Base-by-base conservation (phyloP, 257 asterid species). In the Galeopsis tetrahit region DNA sequence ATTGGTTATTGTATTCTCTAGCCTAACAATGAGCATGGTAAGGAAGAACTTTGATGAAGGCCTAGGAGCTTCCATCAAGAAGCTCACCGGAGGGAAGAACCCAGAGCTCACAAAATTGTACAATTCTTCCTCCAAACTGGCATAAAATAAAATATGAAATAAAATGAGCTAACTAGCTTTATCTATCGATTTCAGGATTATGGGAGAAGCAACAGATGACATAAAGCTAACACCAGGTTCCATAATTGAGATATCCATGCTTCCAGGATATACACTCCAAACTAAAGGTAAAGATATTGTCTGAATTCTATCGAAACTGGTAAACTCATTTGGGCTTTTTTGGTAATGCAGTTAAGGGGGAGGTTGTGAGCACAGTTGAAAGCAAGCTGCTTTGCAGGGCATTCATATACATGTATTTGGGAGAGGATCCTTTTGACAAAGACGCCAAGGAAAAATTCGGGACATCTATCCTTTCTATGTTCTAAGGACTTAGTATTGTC, bases 311-410 rank as follows among this genome's bases (percentile, higher is more conserved):
- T 71, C 48, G 17, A 8, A 32, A 43, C 63, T 2, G 80, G 44
- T 42, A 55, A 59, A 75, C 43, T 66, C 36, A 58, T 10, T 5
- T 31, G 13, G 56, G 10, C 11, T 66, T 39, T 75, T 44, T 48
- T 57, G 46, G 48, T 66, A 53, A 70, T 73, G 84, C 94, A 90
- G 92, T 87, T 65, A 83, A 14, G 83, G 90, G 79, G 55, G 88
- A 88, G 74, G 76, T 77, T 21, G 89, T 86, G 70, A 88, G 89
- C 87, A 79, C 83, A 67, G 88, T 88, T 17, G 84, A 88, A 43
- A 88, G 89, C 13, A 90, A 88, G 71, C 85, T 88, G n/a, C 85
- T 88, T 13, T 87, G 96, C 89, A 85, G 92, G 83, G 97, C 89
- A 34, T 87, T 62, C 79, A 65, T 83, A 71, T 80, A 88, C 75